Evolutionary conservation across 2,329 filamentous ascomycete species (phyloP), one percentile per base, ranked within the genome.

Genomic region (Fusarium humuli): DNA sequence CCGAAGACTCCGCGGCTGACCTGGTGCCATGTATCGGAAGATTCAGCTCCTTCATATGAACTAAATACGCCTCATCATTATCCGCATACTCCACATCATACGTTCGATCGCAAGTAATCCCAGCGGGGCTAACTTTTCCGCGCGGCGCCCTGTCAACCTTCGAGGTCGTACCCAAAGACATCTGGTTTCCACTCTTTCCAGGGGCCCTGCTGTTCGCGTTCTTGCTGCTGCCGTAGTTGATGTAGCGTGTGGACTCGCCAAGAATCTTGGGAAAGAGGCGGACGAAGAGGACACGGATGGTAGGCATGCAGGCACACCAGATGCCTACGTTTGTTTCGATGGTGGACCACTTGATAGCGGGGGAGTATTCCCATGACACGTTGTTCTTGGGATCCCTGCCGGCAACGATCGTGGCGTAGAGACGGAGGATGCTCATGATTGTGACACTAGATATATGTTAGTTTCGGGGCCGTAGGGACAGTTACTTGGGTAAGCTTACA

Each of bases 401-500:
- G 14, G 47, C 52, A 6, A 25, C 3, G 12, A 55, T 4, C 5
- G 22, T 32, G 8, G 52, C 40, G 11, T 55, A 46, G 7, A 55
- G 52, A 6, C 52, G 52, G 1, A 57, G n/a, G 11, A 49, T 27
- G 11, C 54, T 57, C 54, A 49, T 40, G 5, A 49, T 29, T 7
- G 54, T 57, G 11, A 49, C 44, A 18, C 53, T 57, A 2, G 7
- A 11, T 3, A 6, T 8, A 13, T 13, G 16, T 5, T 34, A 7
- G 34, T 29, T 13, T 27, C 16, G n/a, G 12, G 3, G 8, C 2
- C 10, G 11, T 6, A 0, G 3, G 10, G 18, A 6, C 7, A 10
- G 1, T 3, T 18, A 14, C 5, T 12, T 30, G 12, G 5, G 5
- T 22, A 11, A 0, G 79, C 80, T 72, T 69, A 81, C 80, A 84